Evolutionary conservation across 2,329 filamentous ascomycete species (phyloP), one percentile per base, ranked within the genome.

Genomic region (Dactylellina parvicollis): DNA sequence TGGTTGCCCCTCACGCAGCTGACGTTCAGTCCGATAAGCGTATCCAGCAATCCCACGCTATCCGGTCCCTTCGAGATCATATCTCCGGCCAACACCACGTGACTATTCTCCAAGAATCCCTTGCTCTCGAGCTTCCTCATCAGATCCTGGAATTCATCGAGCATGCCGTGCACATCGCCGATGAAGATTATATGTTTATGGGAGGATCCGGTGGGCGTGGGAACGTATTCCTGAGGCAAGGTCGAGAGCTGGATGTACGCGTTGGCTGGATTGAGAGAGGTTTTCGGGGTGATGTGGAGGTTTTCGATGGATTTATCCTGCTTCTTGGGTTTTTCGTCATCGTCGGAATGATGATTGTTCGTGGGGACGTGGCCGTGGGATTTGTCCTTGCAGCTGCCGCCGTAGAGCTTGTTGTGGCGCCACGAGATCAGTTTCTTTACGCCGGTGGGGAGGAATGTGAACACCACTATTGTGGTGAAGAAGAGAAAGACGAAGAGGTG

Each of bases 101-200:
- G 90, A 80, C 96, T 94, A 24, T 67, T 36, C 16, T 74, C 70
- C 22, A 67, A 38, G 18, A 64, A 57, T 8, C 70, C 56, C 24
- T 69, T 62, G 16, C 38, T 55, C 4, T 46, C 70, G 3, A 67
- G 42, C 34, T 52, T 69, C 34, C 54, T 52, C 24, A 74, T 28
- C 18, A 74, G 22, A 10, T 69, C 64, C 16, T 69, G 62, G 16
- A 74, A 74, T 26, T 74, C 70, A 3, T 22, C 22, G 49, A 28
- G 76, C 83, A 95, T 95, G 52, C 95, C 95, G 82, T 98, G 94
- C 12, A 98, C 92, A 81, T 99, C 95, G 61, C 95, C 94, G 32
- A 98, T 84, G 73, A 98, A 84, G 32, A 98, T 83, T 22, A 99
- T 82, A 16, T 92, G 84, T 60, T 85, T 87, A 20, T 82, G 44